Evolutionary conservation across 2,329 filamentous ascomycete species (phyloP), one percentile per base, ranked within the genome.

Genomic region (Microcyclosporella mali): DNA sequence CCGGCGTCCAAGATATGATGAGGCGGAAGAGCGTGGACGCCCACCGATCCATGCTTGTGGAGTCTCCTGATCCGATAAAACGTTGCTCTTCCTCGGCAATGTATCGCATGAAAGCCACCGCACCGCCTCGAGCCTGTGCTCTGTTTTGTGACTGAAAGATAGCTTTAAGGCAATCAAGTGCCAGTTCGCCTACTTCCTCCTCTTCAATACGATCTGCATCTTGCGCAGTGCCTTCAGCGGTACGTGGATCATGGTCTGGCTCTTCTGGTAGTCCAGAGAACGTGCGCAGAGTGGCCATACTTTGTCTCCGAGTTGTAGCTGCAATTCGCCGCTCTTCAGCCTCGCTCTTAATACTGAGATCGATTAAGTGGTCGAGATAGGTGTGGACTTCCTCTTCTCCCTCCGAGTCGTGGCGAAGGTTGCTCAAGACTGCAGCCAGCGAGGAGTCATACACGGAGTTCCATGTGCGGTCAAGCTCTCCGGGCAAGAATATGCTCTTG

Each of bases 161-260:
- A 56, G 84, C 82, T 66, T 90, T 86, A 42, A 98, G 70, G 60
- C 88, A 94, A 56, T 88, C 83, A 55, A 95, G 73, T 3, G 92
- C 90, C 49, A 94, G 71, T 6, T 94, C 73, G 19, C 85, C 85
- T 12, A 88, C 88, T 59, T 94, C 85, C 67, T 95, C 83, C 65
- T 97, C 89, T 1, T 88, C 89, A 47, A 92, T 70, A 62, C 84
- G 87, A 66, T 97, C 92, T 18, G 88, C 88, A 60, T 95, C 90
- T 17, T 83, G 83, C 1, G 86, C 85, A 0, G 87, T 88, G 41
- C 84, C 86, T 1, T 84, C 79, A n/a, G 88, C 77, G 17, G 85
- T 84, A 9, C 74, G 65, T 9, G 75, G 70, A 38, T 79, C 75
- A 33, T 85, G 76, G 49, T 85, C 85, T 4, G 47, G 47, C 40